Percentiles rank a stretch among this genome's conserved stretches.
phyloP scores from a whole-genome alignment of 139 green algal genomes.

The Chlamydomonas schloesseri region DNA sequence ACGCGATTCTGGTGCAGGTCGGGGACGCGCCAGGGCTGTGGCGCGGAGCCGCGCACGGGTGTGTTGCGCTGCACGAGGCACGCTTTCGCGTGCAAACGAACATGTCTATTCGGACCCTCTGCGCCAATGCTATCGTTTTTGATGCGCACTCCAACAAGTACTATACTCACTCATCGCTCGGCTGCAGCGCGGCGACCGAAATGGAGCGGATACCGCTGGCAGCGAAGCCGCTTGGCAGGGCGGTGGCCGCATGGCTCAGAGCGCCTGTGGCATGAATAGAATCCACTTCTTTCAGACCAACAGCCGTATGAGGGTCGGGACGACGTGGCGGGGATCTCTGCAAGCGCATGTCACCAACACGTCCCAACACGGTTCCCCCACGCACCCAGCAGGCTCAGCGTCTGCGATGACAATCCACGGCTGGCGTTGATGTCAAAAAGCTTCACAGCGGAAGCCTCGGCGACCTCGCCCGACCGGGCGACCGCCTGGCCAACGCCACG shows the following conservation, averaged over 20 bases:
- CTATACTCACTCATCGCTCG: conserved; percentile 79
- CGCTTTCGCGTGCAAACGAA: not conserved
- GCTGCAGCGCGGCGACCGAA: conserved; percentile 77
- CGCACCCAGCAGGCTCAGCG: conserved; percentile 3
- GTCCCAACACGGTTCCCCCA: not conserved
- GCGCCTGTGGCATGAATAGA: not conserved
- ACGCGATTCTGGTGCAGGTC: not conserved
- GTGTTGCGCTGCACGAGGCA: not conserved
- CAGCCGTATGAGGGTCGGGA: not conserved
- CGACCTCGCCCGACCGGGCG: not conserved
- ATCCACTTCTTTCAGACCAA: not conserved
- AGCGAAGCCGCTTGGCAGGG: conserved; percentile 43
- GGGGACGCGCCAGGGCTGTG: not conserved
- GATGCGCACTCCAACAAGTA: not conserved
- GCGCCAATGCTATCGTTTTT: too few relatives aligned
- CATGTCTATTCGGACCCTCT: not conserved
- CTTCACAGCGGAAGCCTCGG: conserved; percentile 18
- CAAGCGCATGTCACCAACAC: not conserved
- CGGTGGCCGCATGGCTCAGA: conserved; percentile 8
- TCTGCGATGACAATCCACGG: not conserved
- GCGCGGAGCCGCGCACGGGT: too few relatives aligned
- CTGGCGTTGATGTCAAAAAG: conserved; percentile 39
- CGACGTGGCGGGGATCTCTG: conserved; percentile 22
- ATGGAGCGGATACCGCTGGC: conserved; percentile 71
- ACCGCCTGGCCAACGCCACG: conserved; percentile 23